These are phyloP conservation scores for Dentipellis sp. DNA, from an alignment of 768 basidiomycete genomes.

Conservation along the genomic window DNA sequence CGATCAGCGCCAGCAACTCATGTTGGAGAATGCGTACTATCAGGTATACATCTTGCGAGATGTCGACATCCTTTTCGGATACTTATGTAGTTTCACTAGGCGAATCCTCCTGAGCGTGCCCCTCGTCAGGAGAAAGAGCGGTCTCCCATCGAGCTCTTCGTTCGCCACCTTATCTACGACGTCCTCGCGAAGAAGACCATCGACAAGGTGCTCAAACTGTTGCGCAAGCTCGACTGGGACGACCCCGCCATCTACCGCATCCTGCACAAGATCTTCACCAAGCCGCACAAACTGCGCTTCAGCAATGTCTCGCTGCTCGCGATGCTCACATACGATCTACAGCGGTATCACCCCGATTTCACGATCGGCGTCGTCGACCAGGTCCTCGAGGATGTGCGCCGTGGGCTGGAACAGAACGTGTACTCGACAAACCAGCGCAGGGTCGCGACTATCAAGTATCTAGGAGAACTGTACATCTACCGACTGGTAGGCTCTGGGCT, in stretches of 20 bases:
- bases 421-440: constrained; percentile 94
- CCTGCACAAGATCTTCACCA: constrained; percentile 88
- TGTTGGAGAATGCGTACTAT: constrained; percentile 97
- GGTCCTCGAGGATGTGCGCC: constrained; percentile 84
- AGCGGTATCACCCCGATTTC: constrained; percentile 88
- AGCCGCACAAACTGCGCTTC: constrained; percentile 97
- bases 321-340: constrained; percentile 91
- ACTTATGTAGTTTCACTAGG: constrained; percentile 37
- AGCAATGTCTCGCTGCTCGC: constrained; percentile 83
- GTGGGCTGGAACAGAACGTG: constrained; percentile 87
- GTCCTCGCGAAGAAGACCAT: constrained; percentile 89
- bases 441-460: constrained; percentile 85
- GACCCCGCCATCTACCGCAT: constrained; percentile 47
- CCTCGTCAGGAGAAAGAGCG: constrained; percentile 82
- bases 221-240: constrained; percentile 97
- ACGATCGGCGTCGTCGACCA: constrained; percentile 86
- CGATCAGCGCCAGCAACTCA: constrained; percentile 79
- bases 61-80: neutral
- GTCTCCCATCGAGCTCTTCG: constrained; percentile 83
- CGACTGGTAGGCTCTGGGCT: constrained; percentile 81
- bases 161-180: constrained; percentile 91
- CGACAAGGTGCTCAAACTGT: constrained; percentile 88
- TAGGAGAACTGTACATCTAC: constrained; percentile 97
- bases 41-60: constrained; percentile 43
- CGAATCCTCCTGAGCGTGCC: constrained; percentile 92